Base-by-base conservation (phyloP, 108 stramenopile genomes). In the Cyclotella distinguenda region DNA sequence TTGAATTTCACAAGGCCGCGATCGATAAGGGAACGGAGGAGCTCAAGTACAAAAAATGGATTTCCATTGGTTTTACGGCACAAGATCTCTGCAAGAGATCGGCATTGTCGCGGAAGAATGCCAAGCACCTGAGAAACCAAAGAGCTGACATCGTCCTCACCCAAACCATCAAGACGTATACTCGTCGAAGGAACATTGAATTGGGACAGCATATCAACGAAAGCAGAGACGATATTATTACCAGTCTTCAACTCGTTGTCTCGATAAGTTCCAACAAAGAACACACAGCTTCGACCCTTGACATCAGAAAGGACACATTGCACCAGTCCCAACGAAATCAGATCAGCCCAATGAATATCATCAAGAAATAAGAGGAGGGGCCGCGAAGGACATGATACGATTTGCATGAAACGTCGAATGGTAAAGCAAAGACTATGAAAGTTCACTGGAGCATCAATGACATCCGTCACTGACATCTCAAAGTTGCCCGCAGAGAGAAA, bases 271-370 rank as follows among this genome's bases (percentile, higher is more conserved):
- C 75, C 75, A 5, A 77, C 68, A 59, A 77, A 77, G n/a, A 70
- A 49, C 11, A 77, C 13, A 19, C 63, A 70, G 22, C 58, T 74
- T 0, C 44, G 36, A 32, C 62, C 69, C 32, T 23, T 38, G 16
- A 25, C 28, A 40, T 77, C 75, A 18, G 63, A 70, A 1, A 77
- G 54, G 21, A 77, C 26, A 21, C 55, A 4, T 10, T 49, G 40
- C 2, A 77, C 33, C 9, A 76, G 28, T 23, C 48, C 64, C 0
- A 80, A 27, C 21, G 79, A 45, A 8, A 53, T 43, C 15, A 22
- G 11, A 42, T 74, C 72, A 7, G 72, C 67, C 78, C 78, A 79
- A 39, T 76, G 79, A 13, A 71, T 34, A 58, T 80, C 79, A 48
- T 80, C 79, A 6, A 80, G 33, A 33, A 80, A 76, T 19, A 80